phyloP scores from a whole-genome alignment of 305 asterid species.

The Euphrasia arctica region DNA sequence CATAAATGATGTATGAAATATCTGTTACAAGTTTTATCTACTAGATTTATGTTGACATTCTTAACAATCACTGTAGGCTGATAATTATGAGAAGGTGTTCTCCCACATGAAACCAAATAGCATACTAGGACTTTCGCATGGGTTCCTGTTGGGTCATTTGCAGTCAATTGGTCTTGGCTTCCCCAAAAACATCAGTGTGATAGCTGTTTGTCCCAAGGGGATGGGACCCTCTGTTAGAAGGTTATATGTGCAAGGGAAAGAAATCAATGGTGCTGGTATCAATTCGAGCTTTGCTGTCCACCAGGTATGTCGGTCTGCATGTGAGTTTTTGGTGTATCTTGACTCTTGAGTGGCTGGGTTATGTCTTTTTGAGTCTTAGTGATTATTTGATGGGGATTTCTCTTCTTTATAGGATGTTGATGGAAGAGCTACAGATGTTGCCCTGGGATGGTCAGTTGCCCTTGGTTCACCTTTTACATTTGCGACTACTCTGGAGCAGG shows the following conservation, averaged over 20 bases:
- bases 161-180: slow-evolving; percentile 84
- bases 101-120: slow-evolving; percentile 94
- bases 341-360: slow-evolving; percentile 1
- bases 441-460: slow-evolving; percentile 98
- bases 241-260: slow-evolving; percentile 95
- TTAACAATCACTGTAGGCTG: slow-evolving; percentile 55
- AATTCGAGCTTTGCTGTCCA: slow-evolving; percentile 96
- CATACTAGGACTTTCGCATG: slow-evolving; percentile 95
- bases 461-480: slow-evolving; percentile 98
- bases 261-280: slow-evolving; percentile 95
- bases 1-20: not conserved
- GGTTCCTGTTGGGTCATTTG: slow-evolving; percentile 94
- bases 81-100: slow-evolving; percentile 75
- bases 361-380: not conserved
- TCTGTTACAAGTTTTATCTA: slow-evolving; percentile 7
- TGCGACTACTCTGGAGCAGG: slow-evolving; percentile 89
- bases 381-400: slow-evolving; percentile 6
- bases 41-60: not conserved
- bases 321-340: not conserved
- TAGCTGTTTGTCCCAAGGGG: slow-evolving; percentile 99
- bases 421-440: slow-evolving; percentile 97
- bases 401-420: slow-evolving; percentile 64
- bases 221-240: slow-evolving; percentile 99
- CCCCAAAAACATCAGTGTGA: slow-evolving; percentile 87
- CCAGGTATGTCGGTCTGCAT: slow-evolving; percentile 48